These are phyloP conservation scores for Kuraishia hungarica DNA, from an alignment of 805 yeast genomes.

Conservation along the genomic window DNA sequence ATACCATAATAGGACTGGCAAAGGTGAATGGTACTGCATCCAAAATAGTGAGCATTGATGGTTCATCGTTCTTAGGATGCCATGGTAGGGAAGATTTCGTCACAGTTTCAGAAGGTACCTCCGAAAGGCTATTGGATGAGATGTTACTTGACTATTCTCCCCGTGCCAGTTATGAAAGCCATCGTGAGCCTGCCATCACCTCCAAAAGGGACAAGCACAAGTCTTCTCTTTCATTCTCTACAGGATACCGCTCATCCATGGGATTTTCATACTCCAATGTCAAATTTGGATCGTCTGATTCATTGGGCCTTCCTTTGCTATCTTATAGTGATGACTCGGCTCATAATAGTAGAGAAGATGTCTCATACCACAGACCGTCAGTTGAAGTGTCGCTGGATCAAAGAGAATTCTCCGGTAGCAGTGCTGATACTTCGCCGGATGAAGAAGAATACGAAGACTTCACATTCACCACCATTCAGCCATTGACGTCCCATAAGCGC, in stretches of 20 bases:
- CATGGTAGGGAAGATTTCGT: conserved; percentile 24
- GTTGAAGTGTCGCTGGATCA: not conserved
- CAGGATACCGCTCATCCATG: not conserved
- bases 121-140: not conserved
- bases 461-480: not conserved
- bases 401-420: not conserved
- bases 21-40: conserved; percentile 17
- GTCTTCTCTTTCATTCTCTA: not conserved
- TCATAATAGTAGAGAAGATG: not conserved
- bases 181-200: not conserved
- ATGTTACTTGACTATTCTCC: not conserved
- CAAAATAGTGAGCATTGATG: conserved; percentile 43
- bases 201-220: not conserved
- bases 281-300: not conserved
- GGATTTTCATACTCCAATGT: not conserved
- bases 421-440: not conserved
- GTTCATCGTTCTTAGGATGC: conserved; percentile 46
- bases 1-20: conserved; percentile 37
- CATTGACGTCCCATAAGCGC: not conserved
- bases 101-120: not conserved
- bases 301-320: not conserved
- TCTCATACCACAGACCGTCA: not conserved
- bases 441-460: not conserved
- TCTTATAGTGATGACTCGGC: not conserved
- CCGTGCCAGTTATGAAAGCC: not conserved